Conservation (phyloP, 1,284 basidiomycete genomes). For the Marasmius oreades region DNA sequence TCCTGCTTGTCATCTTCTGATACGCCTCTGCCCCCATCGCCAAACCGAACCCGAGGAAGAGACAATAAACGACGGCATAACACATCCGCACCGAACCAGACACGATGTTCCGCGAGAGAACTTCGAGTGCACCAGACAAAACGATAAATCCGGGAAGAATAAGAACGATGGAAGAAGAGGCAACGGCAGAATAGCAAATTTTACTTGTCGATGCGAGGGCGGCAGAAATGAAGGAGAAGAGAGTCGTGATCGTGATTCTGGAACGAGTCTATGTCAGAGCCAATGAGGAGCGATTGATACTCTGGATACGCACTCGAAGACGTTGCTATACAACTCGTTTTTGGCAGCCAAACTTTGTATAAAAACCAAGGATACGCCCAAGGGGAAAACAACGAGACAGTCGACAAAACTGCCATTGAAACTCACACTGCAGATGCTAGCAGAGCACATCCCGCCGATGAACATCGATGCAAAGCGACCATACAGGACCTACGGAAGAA, state of each 20-base stretch:
- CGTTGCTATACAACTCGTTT: slow-evolving; percentile 83
- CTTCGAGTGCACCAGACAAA: slow-evolving; percentile 77
- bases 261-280: not conserved
- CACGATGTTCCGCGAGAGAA: slow-evolving; percentile 76
- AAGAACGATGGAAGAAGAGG: slow-evolving; percentile 81
- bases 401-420: slow-evolving; percentile 84
- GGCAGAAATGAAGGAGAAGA: slow-evolving; percentile 81
- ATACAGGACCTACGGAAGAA: slow-evolving; percentile 50
- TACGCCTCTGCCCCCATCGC: slow-evolving; percentile 75
- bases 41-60: slow-evolving; percentile 83
- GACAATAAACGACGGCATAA: slow-evolving; percentile 76
- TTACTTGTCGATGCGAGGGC: slow-evolving; percentile 66
- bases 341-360: slow-evolving; percentile 75
- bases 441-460: slow-evolving; percentile 80
- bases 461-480: slow-evolving; percentile 64
- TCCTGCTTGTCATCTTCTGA: slow-evolving; percentile 45
- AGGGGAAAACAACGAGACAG: slow-evolving; percentile 68
- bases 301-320: slow-evolving; percentile 68
- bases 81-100: slow-evolving; percentile 85
- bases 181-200: slow-evolving; percentile 87
- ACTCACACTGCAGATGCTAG: slow-evolving; percentile 71
- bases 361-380: slow-evolving; percentile 76
- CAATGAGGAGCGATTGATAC: not conserved
- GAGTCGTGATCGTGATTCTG: slow-evolving; percentile 75
- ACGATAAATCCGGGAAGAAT: slow-evolving; percentile 88